Base-by-base conservation (phyloP, 1,139 yeast species). In the Oligophagozyma castellii region DNA sequence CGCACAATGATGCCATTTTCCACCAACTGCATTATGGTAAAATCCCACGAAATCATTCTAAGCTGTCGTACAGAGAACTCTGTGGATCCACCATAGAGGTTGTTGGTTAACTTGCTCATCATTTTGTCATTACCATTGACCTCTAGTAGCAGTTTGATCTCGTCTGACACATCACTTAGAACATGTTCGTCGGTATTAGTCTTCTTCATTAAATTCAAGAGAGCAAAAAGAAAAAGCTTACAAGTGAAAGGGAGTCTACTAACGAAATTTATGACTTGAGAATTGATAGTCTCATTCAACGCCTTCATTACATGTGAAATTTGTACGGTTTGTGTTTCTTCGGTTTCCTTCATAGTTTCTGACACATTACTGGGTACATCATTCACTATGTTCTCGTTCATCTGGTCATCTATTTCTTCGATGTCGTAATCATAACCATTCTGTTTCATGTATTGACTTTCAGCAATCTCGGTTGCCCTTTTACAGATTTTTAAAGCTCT, bases 391-490 rank as follows among this genome's bases (percentile, higher is more conserved):
- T 40, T 5, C 36, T 29, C 23, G 22, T 34, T 13, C 28, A 28
- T 22, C 20, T 18, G 7, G 4, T 25, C 38, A 16, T 29, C 29
- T 16, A 29, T 26, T 10, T 23, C 33, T 10, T 26, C 30, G 8
- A 16, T 24, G 28, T 43, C 51, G 31, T 46, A 49, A 3, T 42
- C 44, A 30, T 42, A 48, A 1, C 56, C 55, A 33, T 49, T 45
- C 20, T 53, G 54, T 12, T 43, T 41, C 53, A 53, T 46, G 38
- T 61, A 71, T 35, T 70, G 73, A 33, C 54, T 54, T 44, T 80
- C 93, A 0, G 95, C 95, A 22, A 86, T 62, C 48, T 84, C 95
- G 5, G 86, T 80, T 0, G 96, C 95, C 35, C 96, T 61, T 25
- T 92, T 67, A 48, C 95, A 80, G 11, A 89, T 80, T 35, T 80